Evolutionary conservation across 106 monocot species (phyloP).

Genomic region (Dendrobium huoshanense): DNA sequence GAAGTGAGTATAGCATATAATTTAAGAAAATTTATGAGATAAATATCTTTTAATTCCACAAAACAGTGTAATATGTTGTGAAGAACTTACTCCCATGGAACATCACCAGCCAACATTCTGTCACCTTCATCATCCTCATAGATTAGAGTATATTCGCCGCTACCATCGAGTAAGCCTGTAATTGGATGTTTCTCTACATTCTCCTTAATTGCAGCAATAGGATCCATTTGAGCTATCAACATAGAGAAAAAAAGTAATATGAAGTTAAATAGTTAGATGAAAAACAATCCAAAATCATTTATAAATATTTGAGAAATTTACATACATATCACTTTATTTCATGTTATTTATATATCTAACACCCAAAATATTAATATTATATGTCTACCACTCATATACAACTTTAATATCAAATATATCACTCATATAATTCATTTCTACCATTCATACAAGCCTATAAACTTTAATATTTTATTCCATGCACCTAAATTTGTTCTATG

Average conservation of each 20-base stretch:
- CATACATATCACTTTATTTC: too few relatives aligned
- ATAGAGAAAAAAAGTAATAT: not conserved
- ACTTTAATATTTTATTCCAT: too few relatives aligned
- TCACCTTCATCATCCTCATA: conserved; percentile 95
- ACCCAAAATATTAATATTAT: too few relatives aligned
- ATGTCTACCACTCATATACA: too few relatives aligned
- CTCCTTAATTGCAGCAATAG: conserved; percentile 8
- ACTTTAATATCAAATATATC: too few relatives aligned
- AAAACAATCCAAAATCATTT: too few relatives aligned
- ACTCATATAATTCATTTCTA: too few relatives aligned
- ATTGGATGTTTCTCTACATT: conserved; percentile 22
- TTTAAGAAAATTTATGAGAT: not conserved
- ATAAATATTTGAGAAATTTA: too few relatives aligned
- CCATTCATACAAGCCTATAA: too few relatives aligned
- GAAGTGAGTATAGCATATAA: not conserved
- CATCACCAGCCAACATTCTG: conserved; percentile 81
- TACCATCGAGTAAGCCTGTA: conserved; percentile 62
- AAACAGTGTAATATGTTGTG: not conserved
- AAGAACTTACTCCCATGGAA: conserved; percentile 87
- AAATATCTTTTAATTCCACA: not conserved
- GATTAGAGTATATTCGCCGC: conserved; percentile 77
- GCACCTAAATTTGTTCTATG: too few relatives aligned
- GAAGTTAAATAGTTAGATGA: not conserved
- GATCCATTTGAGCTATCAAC: conserved; percentile 58
- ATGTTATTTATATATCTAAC: too few relatives aligned